Percentiles rank a stretch among this genome's conserved stretches.
Conservation (phyloP, 495 filamentous ascomycete species). For the Neurospora discreta region DNA sequence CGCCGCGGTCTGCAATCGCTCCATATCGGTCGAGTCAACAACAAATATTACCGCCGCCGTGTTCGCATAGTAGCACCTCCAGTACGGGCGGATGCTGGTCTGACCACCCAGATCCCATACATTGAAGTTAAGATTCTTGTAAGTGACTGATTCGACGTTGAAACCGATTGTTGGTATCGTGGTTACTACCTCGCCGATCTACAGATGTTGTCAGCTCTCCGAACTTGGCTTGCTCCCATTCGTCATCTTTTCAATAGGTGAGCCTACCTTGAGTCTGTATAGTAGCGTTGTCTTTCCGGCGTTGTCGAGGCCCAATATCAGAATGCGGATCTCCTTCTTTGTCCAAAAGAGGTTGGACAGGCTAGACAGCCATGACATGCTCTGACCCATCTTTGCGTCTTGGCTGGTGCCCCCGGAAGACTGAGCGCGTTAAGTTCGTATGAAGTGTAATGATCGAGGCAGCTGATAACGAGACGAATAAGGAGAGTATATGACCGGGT, state of each 20-base stretch:
- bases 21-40: constrained; percentile 94
- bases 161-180: constrained; percentile 99
- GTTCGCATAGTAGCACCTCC: constrained; percentile 99
- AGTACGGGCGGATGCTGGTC: constrained; percentile 94
- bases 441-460: neutral
- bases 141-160: constrained; percentile 96
- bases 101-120: constrained; percentile 98
- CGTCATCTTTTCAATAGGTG: neutral
- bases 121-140: constrained; percentile 96
- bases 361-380: constrained; percentile 62
- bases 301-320: constrained; percentile 95
- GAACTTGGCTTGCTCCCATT: neutral
- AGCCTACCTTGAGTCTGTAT: constrained; percentile 81
- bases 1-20: constrained; percentile 79
- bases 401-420: constrained; percentile 4
- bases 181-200: constrained; percentile 98
- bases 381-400: constrained; percentile 59
- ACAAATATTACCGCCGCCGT: constrained; percentile 99
- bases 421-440: neutral
- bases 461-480: neutral
- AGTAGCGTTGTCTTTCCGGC: constrained; percentile 95
- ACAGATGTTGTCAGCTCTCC: constrained; percentile 3
- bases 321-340: constrained; percentile 95
- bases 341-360: constrained; percentile 65
- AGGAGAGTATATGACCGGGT: neutral